Conservation (phyloP, 495 filamentous ascomycete species). For the Aspergillus avenaceus region DNA sequence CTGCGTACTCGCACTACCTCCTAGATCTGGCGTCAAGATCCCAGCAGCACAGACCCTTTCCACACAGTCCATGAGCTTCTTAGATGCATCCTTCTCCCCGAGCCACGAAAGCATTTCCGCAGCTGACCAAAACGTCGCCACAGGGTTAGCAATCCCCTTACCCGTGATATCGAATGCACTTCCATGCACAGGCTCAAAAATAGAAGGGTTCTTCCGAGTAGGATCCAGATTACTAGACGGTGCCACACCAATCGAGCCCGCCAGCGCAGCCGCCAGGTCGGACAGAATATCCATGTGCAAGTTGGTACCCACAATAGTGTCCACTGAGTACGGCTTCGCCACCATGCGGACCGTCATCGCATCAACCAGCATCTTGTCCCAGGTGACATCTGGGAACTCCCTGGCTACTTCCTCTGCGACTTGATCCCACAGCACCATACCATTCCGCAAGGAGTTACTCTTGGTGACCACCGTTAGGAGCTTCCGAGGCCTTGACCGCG, state of each 20-base stretch:
- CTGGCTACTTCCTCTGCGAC: constrained; percentile 39
- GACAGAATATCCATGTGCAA: constrained; percentile 55
- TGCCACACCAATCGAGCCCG: constrained; percentile 52
- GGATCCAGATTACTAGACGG: constrained; percentile 62
- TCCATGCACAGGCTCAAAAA: constrained; percentile 67
- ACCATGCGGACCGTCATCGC: constrained; percentile 57
- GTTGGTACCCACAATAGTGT: constrained; percentile 56
- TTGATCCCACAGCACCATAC: constrained; percentile 56
- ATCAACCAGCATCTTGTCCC: constrained; percentile 58
- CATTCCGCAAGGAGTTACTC: constrained; percentile 53
- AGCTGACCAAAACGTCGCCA: constrained; percentile 66
- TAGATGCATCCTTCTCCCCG: constrained; percentile 52
- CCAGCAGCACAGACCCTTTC: constrained; percentile 57
- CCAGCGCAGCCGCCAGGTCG: constrained; percentile 52
- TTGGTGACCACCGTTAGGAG: constrained; percentile 55
- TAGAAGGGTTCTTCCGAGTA: constrained; percentile 53
- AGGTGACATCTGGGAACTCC: constrained; percentile 50
- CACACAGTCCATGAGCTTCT: constrained; percentile 53
- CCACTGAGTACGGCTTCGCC: constrained; percentile 45
- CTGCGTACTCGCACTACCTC: constrained; percentile 49
- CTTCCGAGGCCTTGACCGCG: constrained; percentile 39
- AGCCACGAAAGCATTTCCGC: constrained; percentile 68
- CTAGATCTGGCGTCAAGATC: constrained; percentile 56
- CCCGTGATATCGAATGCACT: constrained; percentile 68
- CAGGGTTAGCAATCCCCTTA: constrained; percentile 67